Evolutionary conservation across 768 basidiomycete genomes (phyloP), one percentile per base, ranked within the genome.

Genomic region (Boletus reticulatus): DNA sequence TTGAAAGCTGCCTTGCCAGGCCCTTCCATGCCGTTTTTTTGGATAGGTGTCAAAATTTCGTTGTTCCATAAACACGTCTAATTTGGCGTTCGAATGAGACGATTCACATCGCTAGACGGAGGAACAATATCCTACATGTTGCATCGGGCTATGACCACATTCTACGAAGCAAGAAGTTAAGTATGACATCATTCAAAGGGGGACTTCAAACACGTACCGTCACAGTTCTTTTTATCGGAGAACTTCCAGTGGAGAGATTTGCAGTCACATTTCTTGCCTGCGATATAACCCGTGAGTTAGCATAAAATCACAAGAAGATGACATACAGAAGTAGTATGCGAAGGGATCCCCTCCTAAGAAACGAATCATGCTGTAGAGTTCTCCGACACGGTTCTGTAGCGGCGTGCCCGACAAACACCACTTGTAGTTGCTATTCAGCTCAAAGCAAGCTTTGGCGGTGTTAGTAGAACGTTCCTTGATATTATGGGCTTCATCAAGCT

Each of bases 341-440:
- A 92, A 94, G 0, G 92, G 93, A 69, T 94, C 91, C 29, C 91
- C 92, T n/a, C 93, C 93, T 49, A 96, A 72, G 76, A 98, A 97
- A 58, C 91, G 79, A 43, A 98, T 84, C 41, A 97, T 81, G 70
- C 94, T 97, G 75, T 99, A 99, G 48, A 99, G 74, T 69, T 99
- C 97, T 60, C 97, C 97, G n/a, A 99, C 97, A 61, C 97, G 88
- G 67, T 98, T 98, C 71, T 99, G 96, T 10, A 99, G 76, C 0
- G 96, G 96, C 7, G 96, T 98, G 6, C 95, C 95, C 32, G 94
- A 97, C 29, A 99, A 77, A 73, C 97, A 99, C 97, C 97, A 99
- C 56, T 84, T 85, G 61, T 83, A 92, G 47, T 82, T 82, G 52
- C 88, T 83, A 60, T 87, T 72, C 12, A 99, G 77, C 52, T 94